A percentile compares a stretch with the other conserved stretches of the same genome.
Evolutionary conservation across 306 rosid genomes (phyloP).

Genomic region (Benincasa hispida): DNA sequence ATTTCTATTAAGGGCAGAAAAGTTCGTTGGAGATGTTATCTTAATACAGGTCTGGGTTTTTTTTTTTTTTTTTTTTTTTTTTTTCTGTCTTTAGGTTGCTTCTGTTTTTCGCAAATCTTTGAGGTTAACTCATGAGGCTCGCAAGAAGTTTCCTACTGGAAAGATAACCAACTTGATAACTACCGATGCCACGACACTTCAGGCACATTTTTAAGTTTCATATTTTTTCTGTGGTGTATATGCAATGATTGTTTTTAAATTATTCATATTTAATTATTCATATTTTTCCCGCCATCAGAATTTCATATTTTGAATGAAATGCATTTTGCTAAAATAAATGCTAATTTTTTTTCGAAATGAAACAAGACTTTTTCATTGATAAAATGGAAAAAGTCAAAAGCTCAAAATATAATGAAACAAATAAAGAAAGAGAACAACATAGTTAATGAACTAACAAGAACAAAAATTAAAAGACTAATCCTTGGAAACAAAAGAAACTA

Average conservation of each 20-base stretch:
- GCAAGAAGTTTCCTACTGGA: background rate
- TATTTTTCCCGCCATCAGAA: constrained; percentile 22
- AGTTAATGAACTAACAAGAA: too few relatives aligned
- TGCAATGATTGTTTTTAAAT: background rate
- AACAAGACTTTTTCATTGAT: too few relatives aligned
- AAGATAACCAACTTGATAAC: background rate
- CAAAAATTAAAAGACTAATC: too few relatives aligned
- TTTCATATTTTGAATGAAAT: background rate
- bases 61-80: background rate
- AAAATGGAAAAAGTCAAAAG: too few relatives aligned
- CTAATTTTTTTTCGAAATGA: too few relatives aligned
- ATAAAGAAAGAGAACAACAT: too few relatives aligned
- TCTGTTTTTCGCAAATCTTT: background rate
- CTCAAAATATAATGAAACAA: too few relatives aligned
- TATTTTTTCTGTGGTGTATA: background rate
- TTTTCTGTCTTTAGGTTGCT: background rate
- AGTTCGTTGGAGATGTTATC: background rate
- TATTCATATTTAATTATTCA: background rate
- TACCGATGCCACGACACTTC: background rate
- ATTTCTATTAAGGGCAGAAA: background rate
- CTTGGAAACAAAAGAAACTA: too few relatives aligned
- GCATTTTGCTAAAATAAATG: background rate
- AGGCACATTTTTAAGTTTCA: constrained; percentile 26
- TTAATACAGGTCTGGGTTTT: background rate
- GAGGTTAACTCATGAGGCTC: background rate